These are phyloP conservation scores for Sporisorium scitamineum DNA, from an alignment of 1,284 basidiomycete species.

Conservation along the genomic window DNA sequence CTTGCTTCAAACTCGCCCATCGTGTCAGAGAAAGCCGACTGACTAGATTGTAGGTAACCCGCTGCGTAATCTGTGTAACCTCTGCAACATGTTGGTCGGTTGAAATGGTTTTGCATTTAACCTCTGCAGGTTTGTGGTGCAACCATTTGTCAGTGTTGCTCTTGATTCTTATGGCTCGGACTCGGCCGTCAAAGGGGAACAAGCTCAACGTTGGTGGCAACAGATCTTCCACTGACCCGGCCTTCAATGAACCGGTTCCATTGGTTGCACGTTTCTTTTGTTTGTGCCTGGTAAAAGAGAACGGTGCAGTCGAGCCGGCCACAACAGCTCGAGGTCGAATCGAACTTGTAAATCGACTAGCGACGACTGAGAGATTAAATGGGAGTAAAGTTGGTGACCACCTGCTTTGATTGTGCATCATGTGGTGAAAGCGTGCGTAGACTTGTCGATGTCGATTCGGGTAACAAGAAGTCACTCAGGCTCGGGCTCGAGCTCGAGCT, in stretches of 20 bases:
- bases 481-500: background rate
- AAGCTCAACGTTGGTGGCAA: too few species aligned
- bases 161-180: too few species aligned
- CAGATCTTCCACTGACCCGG: background rate
- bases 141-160: too few species aligned
- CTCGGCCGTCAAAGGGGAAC: too few species aligned
- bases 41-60: background rate
- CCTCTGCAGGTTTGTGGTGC: too few species aligned
- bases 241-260: background rate
- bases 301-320: background rate
- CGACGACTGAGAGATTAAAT: too few species aligned
- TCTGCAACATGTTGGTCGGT: background rate
- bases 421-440: background rate
- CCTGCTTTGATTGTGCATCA: background rate
- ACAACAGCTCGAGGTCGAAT: background rate
- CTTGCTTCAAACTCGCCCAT: background rate
- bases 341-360: background rate
- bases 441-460: background rate
- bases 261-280: background rate
- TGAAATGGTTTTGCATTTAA: background rate
- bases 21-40: background rate
- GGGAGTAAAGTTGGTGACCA: too few species aligned
- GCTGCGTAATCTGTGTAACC: too few species aligned
- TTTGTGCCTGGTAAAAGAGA: background rate
- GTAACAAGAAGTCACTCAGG: background rate